Evolutionary conservation across 2,329 filamentous ascomycete genomes (phyloP), one percentile per base, ranked within the genome.

Genomic region (Fusarium graminum): DNA sequence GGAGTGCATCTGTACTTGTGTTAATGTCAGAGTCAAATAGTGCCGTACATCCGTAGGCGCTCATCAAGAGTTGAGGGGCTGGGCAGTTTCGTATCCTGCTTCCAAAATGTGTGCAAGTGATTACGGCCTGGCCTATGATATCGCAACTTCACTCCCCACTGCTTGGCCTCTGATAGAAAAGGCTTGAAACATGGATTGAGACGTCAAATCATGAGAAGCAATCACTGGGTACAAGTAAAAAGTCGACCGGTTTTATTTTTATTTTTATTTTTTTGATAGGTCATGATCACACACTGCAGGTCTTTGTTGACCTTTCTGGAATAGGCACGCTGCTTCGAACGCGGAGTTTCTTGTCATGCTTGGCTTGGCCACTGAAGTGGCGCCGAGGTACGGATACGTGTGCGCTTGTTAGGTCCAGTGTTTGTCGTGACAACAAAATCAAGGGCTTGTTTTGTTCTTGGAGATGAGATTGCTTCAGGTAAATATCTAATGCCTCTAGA

Each of bases 111-210:
- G 32, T 52, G 17, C 44, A 47, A 36, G 49, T 39, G 40, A 44
- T 52, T 67, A 60, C 64, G 64, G 36, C n/a, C 47, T 45, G 41
- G 4, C 64, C 59, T 65, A 67, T 68, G 32, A 41, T 52, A 44
- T 19, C 22, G 16, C 16, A 50, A 29, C 22, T 19, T 17, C n/a
- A n/a, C 16, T n/a, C 28, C 41, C 28, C 16, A 11, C 22, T 16
- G 8, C 13, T 10, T 12, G 25, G 22, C 19, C 9, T 26, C 14
- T n/a, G 25, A 16, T 26, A 30, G 38, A 10, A 14, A 30, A 17
- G 38, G 16, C 46, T 38, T 62, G 41, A 51, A 56, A 47, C 57
- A 38, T 32, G 17, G 14, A 51, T 22, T 22, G 22, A 6, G 6
- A 22, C 22, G 22, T 22, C 22, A 22, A 29, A 45, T 25, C 43